Evolutionary conservation across 257 asterid species (phyloP), one percentile per base, ranked within the genome.

Genomic region (Cinchona pubescens): DNA sequence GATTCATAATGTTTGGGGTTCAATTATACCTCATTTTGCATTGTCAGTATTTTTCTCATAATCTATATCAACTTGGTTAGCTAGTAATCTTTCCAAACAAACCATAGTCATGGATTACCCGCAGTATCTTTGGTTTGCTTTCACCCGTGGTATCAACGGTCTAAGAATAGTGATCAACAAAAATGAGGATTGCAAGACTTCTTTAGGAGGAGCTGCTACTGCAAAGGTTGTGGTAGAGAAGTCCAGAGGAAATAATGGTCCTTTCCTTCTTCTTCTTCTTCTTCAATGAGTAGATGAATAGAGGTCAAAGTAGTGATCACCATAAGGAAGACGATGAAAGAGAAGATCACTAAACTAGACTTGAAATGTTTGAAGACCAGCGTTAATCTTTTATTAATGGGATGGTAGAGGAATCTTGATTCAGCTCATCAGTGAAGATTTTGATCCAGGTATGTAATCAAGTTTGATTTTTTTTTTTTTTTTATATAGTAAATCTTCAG

Each of bases 361-460:
- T n/a, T n/a, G 96, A 88, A 7, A 94, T 85, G 83, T 71, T 94
- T 71, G 97, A 90, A 62, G 96, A 90, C 63, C 92, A 87, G 83
- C 90, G 92, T 96, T 96, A 86, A 29, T 83, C 87, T 21, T 67
- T 94, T 19, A 67, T 94, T 13, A 94, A 91, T 83, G 97, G 91
- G 51, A 89, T 94, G 98, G 98, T 15, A 84, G 82, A 83, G 98
- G 98, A 75, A 91, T 91, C 88, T 82, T 69, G 63, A 71, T 94
- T 86, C 96, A 87, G 81, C 91, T 94, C 72, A 76, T 91, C 74
- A 94, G 97, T 80, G 81, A 90, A 85, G 96, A 90, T 49, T 74
- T 85, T 87, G 92, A 92, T 82, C 90, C 96, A 73, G 92, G 98
- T 94, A 81, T n/a, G n/a, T n/a, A n/a, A n/a, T n/a, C n/a, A n/a